Conservation (phyloP, 78 protist species). For the Dictyostelium firmibasis region DNA sequence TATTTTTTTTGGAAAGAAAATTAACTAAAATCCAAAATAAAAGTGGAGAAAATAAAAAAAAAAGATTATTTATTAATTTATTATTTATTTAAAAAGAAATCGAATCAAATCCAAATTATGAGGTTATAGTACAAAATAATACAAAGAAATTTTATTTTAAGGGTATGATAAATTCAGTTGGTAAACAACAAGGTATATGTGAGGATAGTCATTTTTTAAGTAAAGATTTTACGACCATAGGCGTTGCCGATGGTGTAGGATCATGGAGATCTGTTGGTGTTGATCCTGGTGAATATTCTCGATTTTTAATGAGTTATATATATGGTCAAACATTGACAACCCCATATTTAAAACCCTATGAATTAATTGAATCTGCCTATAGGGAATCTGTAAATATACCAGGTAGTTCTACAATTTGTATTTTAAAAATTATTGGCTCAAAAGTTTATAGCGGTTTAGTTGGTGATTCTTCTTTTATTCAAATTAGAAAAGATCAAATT, state of each 20-base stretch:
- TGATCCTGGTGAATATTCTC: constrained; percentile 43
- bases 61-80: not conserved
- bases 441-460: constrained; percentile 50
- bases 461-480: constrained; percentile 60
- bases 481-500: constrained; percentile 55
- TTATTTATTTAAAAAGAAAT: not conserved
- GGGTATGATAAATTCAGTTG: constrained; percentile 68
- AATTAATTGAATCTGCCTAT: constrained; percentile 36
- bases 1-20: too few species aligned
- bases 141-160: constrained; percentile 45
- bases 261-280: constrained; percentile 58
- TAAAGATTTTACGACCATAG: constrained; percentile 40
- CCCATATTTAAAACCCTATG: constrained; percentile 29
- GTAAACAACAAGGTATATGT: constrained; percentile 31
- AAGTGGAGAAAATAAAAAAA: not conserved
- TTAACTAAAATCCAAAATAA: too few species aligned
- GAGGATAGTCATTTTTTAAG: constrained; percentile 50
- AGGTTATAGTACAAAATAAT: not conserved
- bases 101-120: not conserved
- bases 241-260: constrained; percentile 80
- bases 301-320: constrained; percentile 15
- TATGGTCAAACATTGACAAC: not conserved
- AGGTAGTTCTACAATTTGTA: constrained; percentile 64
- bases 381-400: not conserved
- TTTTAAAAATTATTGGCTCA: constrained; percentile 49